Evolutionary conservation across 257 asterid species (phyloP).

Genomic region (Forsythia suspensa): DNA sequence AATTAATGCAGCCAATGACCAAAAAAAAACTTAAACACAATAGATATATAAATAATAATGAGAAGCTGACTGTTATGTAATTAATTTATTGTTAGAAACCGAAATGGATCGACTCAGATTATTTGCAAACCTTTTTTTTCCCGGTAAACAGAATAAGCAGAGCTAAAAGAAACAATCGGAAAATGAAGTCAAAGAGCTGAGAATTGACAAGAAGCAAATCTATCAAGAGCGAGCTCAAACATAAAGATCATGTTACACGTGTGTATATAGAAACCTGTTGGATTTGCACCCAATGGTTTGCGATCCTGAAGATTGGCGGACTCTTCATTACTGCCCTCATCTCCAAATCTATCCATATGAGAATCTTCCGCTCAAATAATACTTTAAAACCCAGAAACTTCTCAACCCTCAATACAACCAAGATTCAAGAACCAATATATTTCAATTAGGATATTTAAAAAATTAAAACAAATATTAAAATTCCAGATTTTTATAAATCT

Average conservation of each 20-base stretch:
- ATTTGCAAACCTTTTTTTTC: neutral
- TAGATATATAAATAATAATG: neutral
- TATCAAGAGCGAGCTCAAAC: constrained; percentile 14
- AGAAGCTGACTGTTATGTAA: neutral
- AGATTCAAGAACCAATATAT: constrained; percentile 9
- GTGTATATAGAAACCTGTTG: constrained; percentile 49
- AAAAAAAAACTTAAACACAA: neutral
- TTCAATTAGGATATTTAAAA: constrained; percentile 1
- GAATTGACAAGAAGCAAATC: constrained; percentile 24
- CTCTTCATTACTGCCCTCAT: constrained; percentile 41
- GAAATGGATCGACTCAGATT: neutral
- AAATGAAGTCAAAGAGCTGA: constrained; percentile 6
- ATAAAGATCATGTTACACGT: constrained; percentile 10
- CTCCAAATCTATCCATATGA: constrained; percentile 73
- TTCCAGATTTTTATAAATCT: constrained; percentile 19
- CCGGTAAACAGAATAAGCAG: neutral
- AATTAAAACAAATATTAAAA: constrained; percentile 15
- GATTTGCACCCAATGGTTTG: constrained; percentile 52
- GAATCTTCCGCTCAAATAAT: constrained; percentile 22
- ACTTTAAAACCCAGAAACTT: constrained; percentile 15
- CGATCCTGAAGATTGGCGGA: constrained; percentile 52
- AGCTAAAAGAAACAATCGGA: neutral
- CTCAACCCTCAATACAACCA: constrained; percentile 11
- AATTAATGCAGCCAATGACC: neutral
- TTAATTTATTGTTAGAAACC: neutral